A percentile compares a stretch with the other conserved stretches of the same genome.
phyloP scores from a whole-genome alignment of 2,329 filamentous ascomycete species.

The Bipolaris oryzae region DNA sequence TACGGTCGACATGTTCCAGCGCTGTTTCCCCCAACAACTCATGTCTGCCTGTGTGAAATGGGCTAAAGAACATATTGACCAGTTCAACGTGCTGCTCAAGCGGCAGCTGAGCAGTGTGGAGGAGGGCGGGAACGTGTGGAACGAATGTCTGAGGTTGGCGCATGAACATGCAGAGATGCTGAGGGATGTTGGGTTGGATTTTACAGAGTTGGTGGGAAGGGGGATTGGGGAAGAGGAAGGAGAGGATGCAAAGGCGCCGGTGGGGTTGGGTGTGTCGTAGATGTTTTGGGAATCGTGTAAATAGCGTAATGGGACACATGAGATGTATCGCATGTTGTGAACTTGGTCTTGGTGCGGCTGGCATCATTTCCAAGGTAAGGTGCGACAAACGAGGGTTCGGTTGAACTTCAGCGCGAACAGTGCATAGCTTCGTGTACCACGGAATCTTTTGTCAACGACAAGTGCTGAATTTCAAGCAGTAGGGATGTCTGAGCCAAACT shows the following conservation, averaged over 20 bases:
- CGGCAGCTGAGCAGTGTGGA: conserved; percentile 89
- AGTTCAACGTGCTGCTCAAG: conserved; percentile 81
- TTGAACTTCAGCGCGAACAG: too few relatives aligned
- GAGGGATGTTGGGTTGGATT: conserved; percentile 86
- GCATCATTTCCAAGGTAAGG: too few relatives aligned
- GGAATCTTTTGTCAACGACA: too few relatives aligned
- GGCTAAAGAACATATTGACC: conserved; percentile 94
- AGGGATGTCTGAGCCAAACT: too few relatives aligned
- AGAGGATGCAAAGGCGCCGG: conserved; percentile 2
- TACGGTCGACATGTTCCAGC: conserved; percentile 86
- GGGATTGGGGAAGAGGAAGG: conserved; percentile 21
- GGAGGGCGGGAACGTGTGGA: conserved; percentile 75
- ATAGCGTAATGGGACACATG: neutral
- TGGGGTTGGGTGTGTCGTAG: conserved; percentile 40
- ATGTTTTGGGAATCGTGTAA: neutral
- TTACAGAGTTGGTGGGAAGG: conserved; percentile 75
- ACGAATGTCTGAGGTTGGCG: conserved; percentile 80
- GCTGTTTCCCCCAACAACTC: conserved; percentile 76
- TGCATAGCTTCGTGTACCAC: too few relatives aligned
- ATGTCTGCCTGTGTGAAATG: conserved; percentile 97
- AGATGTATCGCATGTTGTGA: neutral
- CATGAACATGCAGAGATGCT: conserved; percentile 80
- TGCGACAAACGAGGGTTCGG: too few relatives aligned
- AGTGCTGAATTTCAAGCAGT: too few relatives aligned
- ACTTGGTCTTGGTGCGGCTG: too few relatives aligned